Conservation (phyloP, 495 filamentous ascomycete species). For the Platismatia glauca region DNA sequence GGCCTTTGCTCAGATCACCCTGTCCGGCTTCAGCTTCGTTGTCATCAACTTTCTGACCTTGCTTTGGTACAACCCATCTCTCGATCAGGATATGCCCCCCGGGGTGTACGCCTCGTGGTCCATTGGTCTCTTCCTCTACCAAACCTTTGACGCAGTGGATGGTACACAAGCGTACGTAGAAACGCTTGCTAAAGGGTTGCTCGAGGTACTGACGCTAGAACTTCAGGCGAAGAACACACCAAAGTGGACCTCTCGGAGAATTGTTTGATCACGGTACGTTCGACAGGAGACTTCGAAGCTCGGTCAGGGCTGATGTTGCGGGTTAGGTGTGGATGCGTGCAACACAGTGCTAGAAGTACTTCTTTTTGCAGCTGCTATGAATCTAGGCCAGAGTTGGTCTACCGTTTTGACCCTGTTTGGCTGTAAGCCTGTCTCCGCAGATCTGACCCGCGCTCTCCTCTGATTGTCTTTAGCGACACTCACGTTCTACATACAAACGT, state of each 20-base stretch:
- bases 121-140: conserved; percentile 84
- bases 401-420: conserved; percentile 80
- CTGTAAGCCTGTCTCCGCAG: conserved; percentile 39
- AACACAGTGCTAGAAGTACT: conserved; percentile 92
- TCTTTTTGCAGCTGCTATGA: conserved; percentile 83
- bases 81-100: conserved; percentile 84
- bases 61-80: conserved; percentile 89
- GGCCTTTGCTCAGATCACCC: conserved; percentile 50
- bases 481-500: conserved; percentile 97
- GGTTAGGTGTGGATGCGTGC: conserved; percentile 72
- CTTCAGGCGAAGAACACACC: conserved; percentile 62
- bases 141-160: conserved; percentile 97
- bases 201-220: not conserved
- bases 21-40: conserved; percentile 86
- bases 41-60: conserved; percentile 85
- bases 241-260: conserved; percentile 90
- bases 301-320: not conserved
- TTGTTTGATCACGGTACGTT: conserved; percentile 74
- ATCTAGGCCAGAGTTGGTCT: conserved; percentile 86
- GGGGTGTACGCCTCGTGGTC: conserved; percentile 96
- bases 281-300: not conserved
- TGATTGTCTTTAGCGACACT: conserved; percentile 46
- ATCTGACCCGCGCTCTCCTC: not conserved
- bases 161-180: conserved; percentile 64
- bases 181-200: conserved; percentile 36